These are phyloP conservation scores for Lipomyces yamanashiensis DNA, from an alignment of 805 yeast species.

Conservation along the genomic window DNA sequence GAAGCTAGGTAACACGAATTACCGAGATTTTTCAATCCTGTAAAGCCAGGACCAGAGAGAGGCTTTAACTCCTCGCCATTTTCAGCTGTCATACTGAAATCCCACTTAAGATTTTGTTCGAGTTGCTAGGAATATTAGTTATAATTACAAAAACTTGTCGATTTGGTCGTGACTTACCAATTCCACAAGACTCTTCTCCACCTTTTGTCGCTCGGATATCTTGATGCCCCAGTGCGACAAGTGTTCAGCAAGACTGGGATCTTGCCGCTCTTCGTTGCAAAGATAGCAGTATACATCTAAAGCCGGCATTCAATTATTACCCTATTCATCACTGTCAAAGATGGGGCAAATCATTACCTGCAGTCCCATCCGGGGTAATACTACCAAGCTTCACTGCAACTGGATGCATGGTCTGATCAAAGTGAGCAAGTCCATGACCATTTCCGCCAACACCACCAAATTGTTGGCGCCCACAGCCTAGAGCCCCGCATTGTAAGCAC, in stretches of 20 bases:
- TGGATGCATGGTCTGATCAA: slow-evolving; percentile 63
- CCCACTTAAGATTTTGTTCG: slow-evolving; percentile 93
- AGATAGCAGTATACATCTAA: slow-evolving; percentile 82
- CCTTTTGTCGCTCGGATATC: slow-evolving; percentile 58
- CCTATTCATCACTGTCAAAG: too few relatives aligned
- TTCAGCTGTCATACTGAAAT: slow-evolving; percentile 76
- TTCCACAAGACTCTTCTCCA: slow-evolving; percentile 88
- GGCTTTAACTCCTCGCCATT: slow-evolving; percentile 68
- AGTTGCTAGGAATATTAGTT: slow-evolving; percentile 54
- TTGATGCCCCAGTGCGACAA: slow-evolving; percentile 72
- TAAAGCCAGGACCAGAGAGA: slow-evolving; percentile 73
- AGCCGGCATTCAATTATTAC: background rate
- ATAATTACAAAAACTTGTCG: background rate
- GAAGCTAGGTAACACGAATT: slow-evolving; percentile 91
- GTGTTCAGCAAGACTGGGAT: slow-evolving; percentile 58
- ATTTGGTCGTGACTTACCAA: slow-evolving; percentile 44
- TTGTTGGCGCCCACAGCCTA: slow-evolving; percentile 95
- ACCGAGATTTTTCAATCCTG: slow-evolving; percentile 89
- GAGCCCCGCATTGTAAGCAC: slow-evolving; percentile 85
- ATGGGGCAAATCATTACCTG: slow-evolving; percentile 40
- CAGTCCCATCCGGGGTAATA: slow-evolving; percentile 68
- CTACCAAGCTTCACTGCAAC: slow-evolving; percentile 92
- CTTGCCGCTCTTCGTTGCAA: slow-evolving; percentile 87
- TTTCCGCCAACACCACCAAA: slow-evolving; percentile 94
- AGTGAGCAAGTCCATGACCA: slow-evolving; percentile 85